Evolutionary conservation across 768 basidiomycete species (phyloP).

Genomic region (Leccinum boreale): DNA sequence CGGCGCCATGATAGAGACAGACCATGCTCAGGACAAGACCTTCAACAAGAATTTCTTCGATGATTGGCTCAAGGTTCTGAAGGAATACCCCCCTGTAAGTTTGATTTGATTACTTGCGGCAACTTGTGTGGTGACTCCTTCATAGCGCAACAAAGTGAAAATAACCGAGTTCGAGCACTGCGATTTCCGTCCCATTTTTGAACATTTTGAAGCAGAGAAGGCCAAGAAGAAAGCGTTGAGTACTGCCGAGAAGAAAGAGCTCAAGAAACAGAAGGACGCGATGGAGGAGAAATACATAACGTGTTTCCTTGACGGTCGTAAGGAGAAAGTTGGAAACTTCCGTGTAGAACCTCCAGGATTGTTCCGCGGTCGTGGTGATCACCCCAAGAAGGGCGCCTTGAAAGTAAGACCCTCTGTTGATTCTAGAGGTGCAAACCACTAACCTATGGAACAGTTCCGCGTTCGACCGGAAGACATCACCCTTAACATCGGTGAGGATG

Average conservation of each 20-base stretch:
- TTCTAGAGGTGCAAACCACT: conserved; percentile 1
- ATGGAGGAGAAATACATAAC: conserved; percentile 80
- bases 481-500: conserved; percentile 83
- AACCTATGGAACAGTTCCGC: conserved; percentile 53
- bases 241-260: conserved; percentile 83
- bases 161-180: conserved; percentile 77
- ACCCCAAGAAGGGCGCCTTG: conserved; percentile 93
- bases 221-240: conserved; percentile 89
- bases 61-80: conserved; percentile 78
- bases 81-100: conserved; percentile 81
- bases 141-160: conserved; percentile 66
- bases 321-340: conserved; percentile 98
- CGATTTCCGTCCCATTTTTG: conserved; percentile 94
- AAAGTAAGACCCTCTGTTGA: conserved; percentile 55
- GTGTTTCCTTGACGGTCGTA: conserved; percentile 91
- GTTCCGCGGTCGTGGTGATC: conserved; percentile 96
- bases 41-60: conserved; percentile 97
- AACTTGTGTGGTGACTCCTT: conserved; percentile 7
- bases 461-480: conserved; percentile 94
- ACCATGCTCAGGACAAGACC: conserved; percentile 81
- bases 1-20: conserved; percentile 86
- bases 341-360: conserved; percentile 97
- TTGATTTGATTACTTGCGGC: conserved; percentile 2
- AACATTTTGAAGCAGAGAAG: conserved; percentile 89
- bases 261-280: conserved; percentile 82